Evolutionary conservation across 1,284 basidiomycete genomes (phyloP).

Genomic region (Sparassis latifolia): DNA sequence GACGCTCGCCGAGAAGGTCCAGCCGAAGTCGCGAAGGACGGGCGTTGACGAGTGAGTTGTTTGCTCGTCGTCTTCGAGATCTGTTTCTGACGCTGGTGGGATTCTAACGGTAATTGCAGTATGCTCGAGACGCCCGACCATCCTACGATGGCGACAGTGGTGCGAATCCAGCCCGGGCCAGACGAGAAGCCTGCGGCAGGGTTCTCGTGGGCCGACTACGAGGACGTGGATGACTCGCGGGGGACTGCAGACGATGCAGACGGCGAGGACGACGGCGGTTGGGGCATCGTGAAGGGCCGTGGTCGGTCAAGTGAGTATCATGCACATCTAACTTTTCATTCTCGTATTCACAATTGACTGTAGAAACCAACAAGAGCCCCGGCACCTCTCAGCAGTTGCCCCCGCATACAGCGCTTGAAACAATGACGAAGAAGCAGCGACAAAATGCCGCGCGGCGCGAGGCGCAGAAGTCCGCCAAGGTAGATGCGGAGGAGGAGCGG

Average conservation of each 20-base stretch:
- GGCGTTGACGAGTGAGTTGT: slow-evolving; percentile 58
- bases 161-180: slow-evolving; percentile 50
- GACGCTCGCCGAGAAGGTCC: slow-evolving; percentile 52
- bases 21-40: slow-evolving; percentile 55
- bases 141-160: slow-evolving; percentile 50
- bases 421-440: slow-evolving; percentile 58
- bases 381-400: slow-evolving; percentile 13
- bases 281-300: slow-evolving; percentile 67
- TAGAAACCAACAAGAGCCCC: slow-evolving; percentile 16
- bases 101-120: slow-evolving; percentile 27
- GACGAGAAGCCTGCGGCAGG: slow-evolving; percentile 54
- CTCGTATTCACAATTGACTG: neutral
- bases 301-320: slow-evolving; percentile 36
- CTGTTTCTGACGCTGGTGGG: neutral
- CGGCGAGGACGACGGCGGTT: slow-evolving; percentile 52
- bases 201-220: slow-evolving; percentile 72
- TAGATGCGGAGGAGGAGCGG: slow-evolving; percentile 46
- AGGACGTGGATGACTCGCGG: slow-evolving; percentile 48
- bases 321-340: neutral
- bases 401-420: slow-evolving; percentile 31
- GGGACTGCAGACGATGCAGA: slow-evolving; percentile 45
- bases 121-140: slow-evolving; percentile 56
- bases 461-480: slow-evolving; percentile 49
- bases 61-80: slow-evolving; percentile 2
- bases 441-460: slow-evolving; percentile 61